These are phyloP conservation scores for Thuja plicata DNA, from an alignment of 83 land plant genomes.

Conservation along the genomic window DNA sequence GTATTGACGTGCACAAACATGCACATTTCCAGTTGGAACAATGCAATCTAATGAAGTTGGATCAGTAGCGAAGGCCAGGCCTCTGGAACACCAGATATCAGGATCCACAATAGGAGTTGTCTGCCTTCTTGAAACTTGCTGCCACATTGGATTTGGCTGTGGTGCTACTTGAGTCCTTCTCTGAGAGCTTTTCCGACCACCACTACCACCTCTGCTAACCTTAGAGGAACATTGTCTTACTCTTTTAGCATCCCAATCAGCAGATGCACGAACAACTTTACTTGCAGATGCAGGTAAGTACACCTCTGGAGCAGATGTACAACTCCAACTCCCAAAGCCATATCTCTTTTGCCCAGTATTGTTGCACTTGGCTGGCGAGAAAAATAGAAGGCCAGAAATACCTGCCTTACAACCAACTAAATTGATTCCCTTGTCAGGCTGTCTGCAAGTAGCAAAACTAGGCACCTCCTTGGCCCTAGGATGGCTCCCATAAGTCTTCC, in stretches of 20 bases:
- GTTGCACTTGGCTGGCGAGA: not conserved
- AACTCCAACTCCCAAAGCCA: conserved; percentile 8
- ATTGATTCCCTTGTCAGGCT: not conserved
- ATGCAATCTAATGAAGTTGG: not conserved
- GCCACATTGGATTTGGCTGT: not conserved
- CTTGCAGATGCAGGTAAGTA: conserved; percentile 16
- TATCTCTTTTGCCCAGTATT: conserved; percentile 5
- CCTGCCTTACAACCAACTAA: conserved; percentile 13
- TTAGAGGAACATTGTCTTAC: not conserved
- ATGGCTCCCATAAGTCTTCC: not conserved
- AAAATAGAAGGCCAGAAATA: conserved; percentile 12
- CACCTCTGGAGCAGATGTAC: conserved; percentile 11
- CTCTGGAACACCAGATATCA: conserved; percentile 6
- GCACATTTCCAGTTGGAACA: not conserved
- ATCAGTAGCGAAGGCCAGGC: not conserved
- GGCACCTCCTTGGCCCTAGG: conserved; percentile 6
- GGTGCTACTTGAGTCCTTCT: conserved; percentile 3
- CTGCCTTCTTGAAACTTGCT: not conserved
- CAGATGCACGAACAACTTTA: conserved; percentile 14
- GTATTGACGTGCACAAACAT: not conserved
- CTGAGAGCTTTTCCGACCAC: not conserved
- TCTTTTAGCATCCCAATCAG: conserved; percentile 12
- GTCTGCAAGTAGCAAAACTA: not conserved
- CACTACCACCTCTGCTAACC: not conserved
- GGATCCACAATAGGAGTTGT: conserved; percentile 1